These are phyloP conservation scores for Coemansia sp. DNA, from an alignment of 192 early-diverging fungal species.

Conservation along the genomic window DNA sequence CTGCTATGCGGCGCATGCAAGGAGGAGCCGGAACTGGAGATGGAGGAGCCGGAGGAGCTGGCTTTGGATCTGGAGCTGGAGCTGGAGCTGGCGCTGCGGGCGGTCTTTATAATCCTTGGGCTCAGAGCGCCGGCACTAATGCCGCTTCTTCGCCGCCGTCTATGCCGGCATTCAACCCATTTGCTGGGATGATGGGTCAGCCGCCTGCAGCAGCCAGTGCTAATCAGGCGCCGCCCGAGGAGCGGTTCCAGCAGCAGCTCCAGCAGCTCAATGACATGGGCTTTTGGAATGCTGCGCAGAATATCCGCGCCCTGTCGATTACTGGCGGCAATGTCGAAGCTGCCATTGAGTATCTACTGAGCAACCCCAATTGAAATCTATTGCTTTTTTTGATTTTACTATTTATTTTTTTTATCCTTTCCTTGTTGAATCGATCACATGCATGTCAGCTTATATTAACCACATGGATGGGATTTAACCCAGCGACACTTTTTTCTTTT, in stretches of 20 bases:
- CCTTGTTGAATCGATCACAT: not conserved
- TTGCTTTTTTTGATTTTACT: no score
- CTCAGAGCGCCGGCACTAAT: slow-evolving; percentile 8
- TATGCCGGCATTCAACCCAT: slow-evolving; percentile 4
- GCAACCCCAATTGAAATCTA: slow-evolving; percentile 19
- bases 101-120: slow-evolving; percentile 50
- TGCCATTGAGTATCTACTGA: slow-evolving; percentile 84
- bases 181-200: not conserved
- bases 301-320: slow-evolving; percentile 82
- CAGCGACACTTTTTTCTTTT: not conserved
- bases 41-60: slow-evolving; percentile 13
- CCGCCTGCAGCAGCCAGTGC: not conserved
- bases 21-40: slow-evolving; percentile 25
- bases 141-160: not conserved
- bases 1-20: slow-evolving; percentile 44
- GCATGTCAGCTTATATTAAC: no score
- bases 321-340: slow-evolving; percentile 90
- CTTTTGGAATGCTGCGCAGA: slow-evolving; percentile 85
- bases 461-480: no score
- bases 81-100: slow-evolving; percentile 20
- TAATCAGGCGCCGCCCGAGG: slow-evolving; percentile 52
- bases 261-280: slow-evolving; percentile 95
- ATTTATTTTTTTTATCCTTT: no score
- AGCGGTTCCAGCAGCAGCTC: slow-evolving; percentile 73
- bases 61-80: slow-evolving; percentile 1